These are phyloP conservation scores for Pestalotiopsis sp. DNA, from an alignment of 2,329 filamentous ascomycete species.

Conservation along the genomic window DNA sequence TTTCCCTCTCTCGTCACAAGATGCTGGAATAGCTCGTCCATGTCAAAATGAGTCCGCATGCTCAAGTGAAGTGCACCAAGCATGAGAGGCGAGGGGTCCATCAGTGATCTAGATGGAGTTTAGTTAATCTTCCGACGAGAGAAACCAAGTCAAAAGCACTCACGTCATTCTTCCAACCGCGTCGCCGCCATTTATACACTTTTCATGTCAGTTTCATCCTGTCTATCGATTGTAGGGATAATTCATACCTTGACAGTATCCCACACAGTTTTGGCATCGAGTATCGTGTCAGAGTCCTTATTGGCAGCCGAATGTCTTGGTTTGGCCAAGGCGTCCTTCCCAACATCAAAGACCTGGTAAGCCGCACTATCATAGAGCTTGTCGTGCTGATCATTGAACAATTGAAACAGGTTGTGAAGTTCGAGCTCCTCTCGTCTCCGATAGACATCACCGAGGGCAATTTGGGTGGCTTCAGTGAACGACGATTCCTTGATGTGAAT, in stretches of 20 bases:
- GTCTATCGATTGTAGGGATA: too few relatives aligned
- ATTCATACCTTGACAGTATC: slow-evolving; percentile 34
- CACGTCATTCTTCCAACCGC: slow-evolving; percentile 60
- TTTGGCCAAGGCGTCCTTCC: slow-evolving; percentile 44
- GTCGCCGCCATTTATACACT: slow-evolving; percentile 38
- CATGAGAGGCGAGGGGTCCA: slow-evolving; percentile 60
- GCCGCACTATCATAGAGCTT: slow-evolving; percentile 49
- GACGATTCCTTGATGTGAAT: background rate
- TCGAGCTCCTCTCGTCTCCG: slow-evolving; percentile 9
- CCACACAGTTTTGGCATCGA: slow-evolving; percentile 46
- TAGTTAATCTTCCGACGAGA: background rate
- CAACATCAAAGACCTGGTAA: slow-evolving; percentile 61
- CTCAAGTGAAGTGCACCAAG: slow-evolving; percentile 63
- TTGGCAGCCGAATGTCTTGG: slow-evolving; percentile 38
- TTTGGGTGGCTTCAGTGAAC: slow-evolving; percentile 1
- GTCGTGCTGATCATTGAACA: slow-evolving; percentile 25
- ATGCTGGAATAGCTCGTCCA: slow-evolving; percentile 61
- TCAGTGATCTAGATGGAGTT: background rate
- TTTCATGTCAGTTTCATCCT: slow-evolving; percentile 12
- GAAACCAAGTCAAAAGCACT: slow-evolving; percentile 30
- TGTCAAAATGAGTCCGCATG: slow-evolving; percentile 60
- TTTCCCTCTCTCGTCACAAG: slow-evolving; percentile 52
- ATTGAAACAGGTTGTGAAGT: slow-evolving; percentile 1
- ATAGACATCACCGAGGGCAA: slow-evolving; percentile 10
- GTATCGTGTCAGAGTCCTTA: slow-evolving; percentile 37